Evolutionary conservation across 148 eudicot genomes (phyloP), one percentile per base, ranked within the genome.

Genomic region (Mesembryanthemum crystallinum): DNA sequence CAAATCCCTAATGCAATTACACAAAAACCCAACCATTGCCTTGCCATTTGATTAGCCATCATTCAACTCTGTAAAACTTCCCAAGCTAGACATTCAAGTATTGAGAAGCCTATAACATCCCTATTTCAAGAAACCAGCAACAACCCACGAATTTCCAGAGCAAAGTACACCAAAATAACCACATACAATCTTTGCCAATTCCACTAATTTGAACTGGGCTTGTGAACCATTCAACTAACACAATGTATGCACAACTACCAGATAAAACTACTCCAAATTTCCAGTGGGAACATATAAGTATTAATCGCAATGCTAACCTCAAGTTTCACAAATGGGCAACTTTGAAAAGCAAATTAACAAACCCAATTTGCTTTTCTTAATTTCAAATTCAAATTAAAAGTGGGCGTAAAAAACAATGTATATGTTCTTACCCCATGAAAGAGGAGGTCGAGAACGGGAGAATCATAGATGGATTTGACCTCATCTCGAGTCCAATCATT

Each of bases 361-460:
- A 29, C 17, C 3, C 42, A 32, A 28, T 8, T 32, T 23, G 10
- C 45, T 51, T 14, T 14, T 29, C 51, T 28, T 42, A 4, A 13
- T 32, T 18, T 9, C 23, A 59, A 79, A n/a, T 49, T 63, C 7
- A 54, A 64, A 1, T 17, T 12, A 73, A 35, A n/a, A 64, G 18
- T 52, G 67, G 57, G 13, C 68, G 43, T 32, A 7, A 67, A 24
- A 84, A 71, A 69, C 60, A 54, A 65, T 14, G 43, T 11, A 0
- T n/a, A n/a, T n/a, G 24, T 29, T 24, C 77, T 7, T 54, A 93
- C 98, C 79, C 92, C 98, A 62, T 91, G 92, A 81, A 89, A 91
- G 74, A 93, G 96, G 73, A 93, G 93, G 84, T 93, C 98, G 70
- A 93, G 89, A 73, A 91, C 32, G 25, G 98, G 98, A 33, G 98